Conservation (phyloP, 176 grass and related monocot genomes). For the Oryza coarctata region DNA sequence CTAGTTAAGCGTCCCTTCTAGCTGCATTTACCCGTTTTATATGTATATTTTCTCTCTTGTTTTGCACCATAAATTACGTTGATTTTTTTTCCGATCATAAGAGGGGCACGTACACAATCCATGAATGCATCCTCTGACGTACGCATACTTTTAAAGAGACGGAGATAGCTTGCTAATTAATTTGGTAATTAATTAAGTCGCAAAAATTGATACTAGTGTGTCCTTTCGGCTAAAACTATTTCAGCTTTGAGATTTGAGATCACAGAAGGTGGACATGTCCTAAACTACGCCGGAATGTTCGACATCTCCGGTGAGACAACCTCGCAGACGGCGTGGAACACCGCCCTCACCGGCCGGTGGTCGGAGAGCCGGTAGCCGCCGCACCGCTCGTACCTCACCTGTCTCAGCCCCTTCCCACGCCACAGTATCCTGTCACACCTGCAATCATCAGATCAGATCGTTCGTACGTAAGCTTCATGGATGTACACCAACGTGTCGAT, state of each 20-base stretch:
- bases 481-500: not conserved
- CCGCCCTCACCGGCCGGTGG: conserved; percentile 70
- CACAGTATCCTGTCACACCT: conserved; percentile 91
- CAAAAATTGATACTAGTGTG: not conserved
- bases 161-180: not conserved
- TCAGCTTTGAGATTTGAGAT: not conserved
- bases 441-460: not conserved
- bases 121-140: too few species aligned
- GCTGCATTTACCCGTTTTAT: too few species aligned
- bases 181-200: not conserved
- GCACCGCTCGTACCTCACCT: conserved; percentile 61
- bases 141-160: not conserved
- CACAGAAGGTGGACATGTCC: not conserved
- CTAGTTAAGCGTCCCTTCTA: not conserved
- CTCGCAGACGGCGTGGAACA: conserved; percentile 58
- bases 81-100: not conserved
- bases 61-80: not conserved
- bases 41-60: too few species aligned
- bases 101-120: not conserved
- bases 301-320: too few species aligned
- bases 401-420: conserved; percentile 67
- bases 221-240: too few species aligned
- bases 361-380: conserved; percentile 63
- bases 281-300: not conserved
- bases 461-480: not conserved